Base-by-base conservation (phyloP, 23 red algal genomes). In the Pyropia yezoensis region DNA sequence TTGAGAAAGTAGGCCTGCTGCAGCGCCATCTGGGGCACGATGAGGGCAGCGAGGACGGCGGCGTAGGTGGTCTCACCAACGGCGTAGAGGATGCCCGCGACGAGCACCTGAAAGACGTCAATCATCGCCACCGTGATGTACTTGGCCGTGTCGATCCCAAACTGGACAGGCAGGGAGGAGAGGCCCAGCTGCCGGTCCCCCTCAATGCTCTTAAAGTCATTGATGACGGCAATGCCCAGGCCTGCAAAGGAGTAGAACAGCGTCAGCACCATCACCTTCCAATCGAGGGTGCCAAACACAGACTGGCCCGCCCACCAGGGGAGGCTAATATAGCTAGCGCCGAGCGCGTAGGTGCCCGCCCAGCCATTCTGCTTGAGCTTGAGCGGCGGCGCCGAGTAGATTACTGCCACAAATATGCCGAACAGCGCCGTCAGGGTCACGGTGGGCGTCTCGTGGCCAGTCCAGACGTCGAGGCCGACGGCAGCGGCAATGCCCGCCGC, bases 361-460 rank as follows among this genome's bases (percentile, higher is more conserved):
- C 94, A 98, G 15, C 94, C 94, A 69, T 91, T 98, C 76, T 91
- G 79, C 69, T 98, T 98, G 62, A 98, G 77, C 76, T 98, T 98
- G 19, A 98, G 59, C 7, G 94, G 94, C 22, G 94, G 94, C 34
- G 87, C 94, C 34, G 94, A 98, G 61, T 98, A 98, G 33, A 98
- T 98, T 50, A 82, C 88, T 0, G 94, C 77, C 16, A 98, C 62
- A 70, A 98, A 91, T 15, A 58, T 59, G 18, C 94, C 94, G 45
- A 98, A 87, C 20, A 78, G 4, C 3, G 94, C 81, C 33, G 87
- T 68, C 1, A 53, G 59, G 53, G 79, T 65, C 45, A 91, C 79
- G 2, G 66, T 54, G 0, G 94, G 94, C 63, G 74, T 64, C 0
- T 80, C 72, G 65, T 98, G 94, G 0, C 32, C 62, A 3, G 85